Evolutionary conservation across 768 basidiomycete species (phyloP).

Genomic region (Phaeotremella fagi): DNA sequence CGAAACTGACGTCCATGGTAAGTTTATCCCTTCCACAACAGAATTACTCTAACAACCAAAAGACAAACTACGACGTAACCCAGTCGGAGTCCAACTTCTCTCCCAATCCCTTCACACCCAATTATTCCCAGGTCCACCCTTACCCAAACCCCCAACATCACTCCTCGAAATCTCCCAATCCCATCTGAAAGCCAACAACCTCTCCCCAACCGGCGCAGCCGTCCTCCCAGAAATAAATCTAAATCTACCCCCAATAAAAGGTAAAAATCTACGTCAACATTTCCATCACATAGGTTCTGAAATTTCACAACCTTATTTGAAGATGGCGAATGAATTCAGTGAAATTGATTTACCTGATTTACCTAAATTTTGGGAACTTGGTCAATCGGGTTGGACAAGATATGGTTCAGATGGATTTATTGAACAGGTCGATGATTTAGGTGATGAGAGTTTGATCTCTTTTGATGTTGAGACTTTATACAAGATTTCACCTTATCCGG

Average conservation of each 20-base stretch:
- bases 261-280: conserved; percentile 75
- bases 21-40: not conserved
- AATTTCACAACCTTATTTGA: conserved; percentile 71
- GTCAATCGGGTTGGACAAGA: conserved; percentile 80
- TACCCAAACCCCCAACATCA: conserved; percentile 59
- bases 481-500: conserved; percentile 65
- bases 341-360: conserved; percentile 58
- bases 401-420: conserved; percentile 74
- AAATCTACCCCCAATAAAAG: conserved; percentile 77
- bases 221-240: conserved; percentile 74
- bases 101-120: conserved; percentile 74
- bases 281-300: conserved; percentile 72
- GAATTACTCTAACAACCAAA: not conserved
- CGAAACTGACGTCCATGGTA: too few species aligned
- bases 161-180: conserved; percentile 71
- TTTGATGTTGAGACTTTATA: conserved; percentile 93
- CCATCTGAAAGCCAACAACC: conserved; percentile 74
- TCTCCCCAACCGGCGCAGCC: conserved; percentile 74
- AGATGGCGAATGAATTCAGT: conserved; percentile 61
- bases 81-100: conserved; percentile 88
- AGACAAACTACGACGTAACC: conserved; percentile 56
- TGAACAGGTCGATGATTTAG: conserved; percentile 64
- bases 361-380: conserved; percentile 55
- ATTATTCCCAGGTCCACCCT: conserved; percentile 58
- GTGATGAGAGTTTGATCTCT: conserved; percentile 60